Conservation (phyloP, 441 rosid species). For the Adansonia gregorii region DNA sequence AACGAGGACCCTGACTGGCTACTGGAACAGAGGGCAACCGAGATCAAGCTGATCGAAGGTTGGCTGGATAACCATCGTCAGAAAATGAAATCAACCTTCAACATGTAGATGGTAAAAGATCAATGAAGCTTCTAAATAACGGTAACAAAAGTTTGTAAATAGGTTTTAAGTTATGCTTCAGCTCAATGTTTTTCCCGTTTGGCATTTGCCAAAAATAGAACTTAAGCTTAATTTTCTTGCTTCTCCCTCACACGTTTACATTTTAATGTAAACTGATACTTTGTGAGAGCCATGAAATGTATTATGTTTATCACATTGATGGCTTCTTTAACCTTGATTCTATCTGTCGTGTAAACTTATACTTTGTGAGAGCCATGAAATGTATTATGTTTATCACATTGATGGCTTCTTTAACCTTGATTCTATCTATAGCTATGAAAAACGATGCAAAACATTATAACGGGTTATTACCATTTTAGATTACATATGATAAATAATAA, state of each 20-base stretch:
- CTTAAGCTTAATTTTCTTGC: background rate
- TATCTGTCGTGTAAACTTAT: background rate
- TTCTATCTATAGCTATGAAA: too few relatives aligned
- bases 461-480: too few relatives aligned
- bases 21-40: slow-evolving; percentile 68
- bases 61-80: slow-evolving; percentile 58
- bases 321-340: too few relatives aligned
- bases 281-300: background rate
- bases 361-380: background rate
- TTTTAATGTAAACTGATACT: background rate
- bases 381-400: background rate
- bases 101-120: slow-evolving; percentile 27
- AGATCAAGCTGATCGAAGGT: slow-evolving; percentile 63
- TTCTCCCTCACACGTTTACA: background rate
- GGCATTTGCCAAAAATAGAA: background rate
- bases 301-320: background rate
- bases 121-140: background rate
- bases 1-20: slow-evolving; percentile 79
- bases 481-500: too few relatives aligned
- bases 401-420: too few relatives aligned
- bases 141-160: background rate
- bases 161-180: background rate
- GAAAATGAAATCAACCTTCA: slow-evolving; percentile 42
- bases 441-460: too few relatives aligned
- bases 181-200: background rate